Evolutionary conservation across 495 filamentous ascomycete genomes (phyloP).

Genomic region (Hyaloscypha finlandica): DNA sequence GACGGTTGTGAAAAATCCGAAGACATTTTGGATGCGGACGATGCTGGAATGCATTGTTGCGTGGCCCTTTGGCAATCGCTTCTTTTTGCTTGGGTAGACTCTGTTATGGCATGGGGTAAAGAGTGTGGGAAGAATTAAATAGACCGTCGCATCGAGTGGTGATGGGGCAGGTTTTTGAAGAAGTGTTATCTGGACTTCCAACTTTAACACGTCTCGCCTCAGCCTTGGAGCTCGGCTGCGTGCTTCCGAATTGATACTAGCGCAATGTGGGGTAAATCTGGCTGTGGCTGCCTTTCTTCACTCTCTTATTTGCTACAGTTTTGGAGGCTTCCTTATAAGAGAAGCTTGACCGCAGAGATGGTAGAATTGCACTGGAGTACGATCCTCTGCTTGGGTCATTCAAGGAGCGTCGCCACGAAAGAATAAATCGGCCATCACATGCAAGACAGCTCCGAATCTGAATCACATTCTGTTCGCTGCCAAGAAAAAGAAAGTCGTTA

Average conservation of each 20-base stretch:
- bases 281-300: too few species aligned
- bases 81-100: neutral
- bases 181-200: neutral
- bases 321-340: too few species aligned
- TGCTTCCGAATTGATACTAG: neutral
- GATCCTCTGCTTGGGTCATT: neutral
- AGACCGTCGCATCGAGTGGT: neutral
- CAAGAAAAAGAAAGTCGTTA: constrained; percentile 2
- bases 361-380: too few species aligned
- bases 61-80: neutral
- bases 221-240: neutral
- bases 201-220: constrained; percentile 18
- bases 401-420: neutral
- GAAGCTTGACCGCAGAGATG: neutral
- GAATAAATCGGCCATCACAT: neutral
- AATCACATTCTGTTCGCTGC: neutral
- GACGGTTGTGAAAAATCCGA: constrained; percentile 97
- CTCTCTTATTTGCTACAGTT: too few species aligned
- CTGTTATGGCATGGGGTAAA: constrained; percentile 10
- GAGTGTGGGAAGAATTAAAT: neutral
- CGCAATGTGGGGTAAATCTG: constrained; percentile 4
- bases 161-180: constrained; percentile 1
- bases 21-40: constrained; percentile 85
- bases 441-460: neutral
- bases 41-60: constrained; percentile 78